Conservation (phyloP, 768 basidiomycete species). For the Coprinopsis strossmayeri region DNA sequence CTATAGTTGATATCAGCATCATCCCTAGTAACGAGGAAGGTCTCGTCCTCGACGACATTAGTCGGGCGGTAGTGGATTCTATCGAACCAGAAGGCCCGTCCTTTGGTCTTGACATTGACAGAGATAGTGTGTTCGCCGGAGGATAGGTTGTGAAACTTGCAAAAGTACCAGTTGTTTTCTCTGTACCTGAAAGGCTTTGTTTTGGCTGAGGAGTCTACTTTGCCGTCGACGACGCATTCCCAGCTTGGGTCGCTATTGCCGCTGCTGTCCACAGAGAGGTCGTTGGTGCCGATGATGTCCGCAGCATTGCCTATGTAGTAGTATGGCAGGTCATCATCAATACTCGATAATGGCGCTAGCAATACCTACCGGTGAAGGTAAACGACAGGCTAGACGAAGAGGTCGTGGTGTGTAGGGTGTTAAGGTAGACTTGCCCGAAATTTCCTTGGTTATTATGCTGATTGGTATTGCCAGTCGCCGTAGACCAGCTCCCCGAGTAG, state of each 20-base stretch:
- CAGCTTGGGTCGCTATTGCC: constrained; percentile 1
- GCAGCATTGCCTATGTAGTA: constrained; percentile 5
- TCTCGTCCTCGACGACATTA: background rate
- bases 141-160: background rate
- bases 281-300: constrained; percentile 2
- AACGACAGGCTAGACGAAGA: background rate
- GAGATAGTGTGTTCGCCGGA: constrained; percentile 1
- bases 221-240: constrained; percentile 6
- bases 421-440: constrained; percentile 1
- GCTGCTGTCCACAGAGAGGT: background rate
- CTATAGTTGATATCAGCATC: constrained; percentile 6
- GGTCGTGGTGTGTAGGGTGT: constrained; percentile 5
- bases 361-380: constrained; percentile 2
- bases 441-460: background rate
- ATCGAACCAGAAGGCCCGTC: constrained; percentile 3
- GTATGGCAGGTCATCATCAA: too few species aligned
- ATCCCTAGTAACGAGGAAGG: background rate
- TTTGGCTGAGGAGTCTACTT: background rate
- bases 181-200: background rate
- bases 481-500: constrained; percentile 3
- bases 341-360: too few species aligned
- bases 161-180: constrained; percentile 11
- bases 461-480: background rate
- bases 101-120: constrained; percentile 2
- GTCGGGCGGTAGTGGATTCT: constrained; percentile 4